phyloP scores from a whole-genome alignment of 2,329 filamentous ascomycete genomes.

The Xylaria sp. region DNA sequence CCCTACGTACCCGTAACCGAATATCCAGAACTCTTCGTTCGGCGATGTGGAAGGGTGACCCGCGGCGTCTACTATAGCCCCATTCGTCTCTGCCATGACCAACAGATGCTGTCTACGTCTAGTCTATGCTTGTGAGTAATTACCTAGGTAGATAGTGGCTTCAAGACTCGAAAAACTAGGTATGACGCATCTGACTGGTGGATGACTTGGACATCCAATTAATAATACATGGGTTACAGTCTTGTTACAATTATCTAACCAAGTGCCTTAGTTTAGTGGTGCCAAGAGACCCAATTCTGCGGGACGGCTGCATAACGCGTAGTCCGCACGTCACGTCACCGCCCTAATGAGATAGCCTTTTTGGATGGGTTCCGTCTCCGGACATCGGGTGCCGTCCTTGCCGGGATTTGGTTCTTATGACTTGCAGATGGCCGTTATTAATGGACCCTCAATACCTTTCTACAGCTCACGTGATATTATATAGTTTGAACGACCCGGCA shows the following conservation, averaged over 20 bases:
- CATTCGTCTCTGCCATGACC: constrained; percentile 40
- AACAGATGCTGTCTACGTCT: background rate
- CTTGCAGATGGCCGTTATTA: constrained; percentile 26
- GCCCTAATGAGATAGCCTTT: background rate
- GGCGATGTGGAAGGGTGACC: constrained; percentile 42
- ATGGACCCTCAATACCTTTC: constrained; percentile 12
- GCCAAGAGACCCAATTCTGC: constrained; percentile 32
- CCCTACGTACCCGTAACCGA: constrained; percentile 87
- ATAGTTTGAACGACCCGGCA: background rate
- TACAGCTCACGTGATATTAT: constrained; percentile 23
- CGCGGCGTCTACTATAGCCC: constrained; percentile 32
- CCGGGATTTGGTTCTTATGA: constrained; percentile 29
- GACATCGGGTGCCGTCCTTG: constrained; percentile 14
- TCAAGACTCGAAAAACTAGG: background rate
- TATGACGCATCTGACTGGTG: background rate
- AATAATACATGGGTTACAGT: constrained; percentile 28
- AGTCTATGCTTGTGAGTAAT: background rate
- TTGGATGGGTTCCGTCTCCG: constrained; percentile 3
- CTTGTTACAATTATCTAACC: background rate
- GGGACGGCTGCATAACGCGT: constrained; percentile 19
- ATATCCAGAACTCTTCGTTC: constrained; percentile 86
- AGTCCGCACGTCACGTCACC: constrained; percentile 25
- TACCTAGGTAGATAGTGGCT: background rate
- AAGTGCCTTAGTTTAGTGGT: background rate
- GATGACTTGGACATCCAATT: constrained; percentile 21